Conservation (phyloP, 139 green algal genomes). For the Chloropicon primus region DNA sequence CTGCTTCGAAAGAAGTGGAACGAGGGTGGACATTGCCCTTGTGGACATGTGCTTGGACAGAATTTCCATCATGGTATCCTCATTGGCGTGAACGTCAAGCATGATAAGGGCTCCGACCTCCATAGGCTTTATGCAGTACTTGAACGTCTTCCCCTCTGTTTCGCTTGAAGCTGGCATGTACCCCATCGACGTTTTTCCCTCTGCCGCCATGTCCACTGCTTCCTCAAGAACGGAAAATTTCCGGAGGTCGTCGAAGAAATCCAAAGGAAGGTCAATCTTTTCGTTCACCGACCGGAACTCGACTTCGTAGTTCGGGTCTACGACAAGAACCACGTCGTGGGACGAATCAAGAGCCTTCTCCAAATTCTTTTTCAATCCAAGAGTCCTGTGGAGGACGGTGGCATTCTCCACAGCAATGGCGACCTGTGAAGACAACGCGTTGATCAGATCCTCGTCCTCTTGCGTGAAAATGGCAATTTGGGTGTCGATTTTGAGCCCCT, state of each 20-base stretch:
- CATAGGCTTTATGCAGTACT: neutral
- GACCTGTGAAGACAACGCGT: neutral
- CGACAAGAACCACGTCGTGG: neutral
- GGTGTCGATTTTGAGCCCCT: neutral
- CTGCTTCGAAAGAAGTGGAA: neutral
- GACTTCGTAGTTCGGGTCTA: neutral
- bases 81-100: neutral
- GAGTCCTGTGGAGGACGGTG: neutral
- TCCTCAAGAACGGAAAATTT: neutral
- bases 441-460: neutral
- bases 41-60: neutral
- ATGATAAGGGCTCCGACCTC: neutral
- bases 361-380: neutral
- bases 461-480: neutral
- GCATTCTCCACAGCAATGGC: neutral
- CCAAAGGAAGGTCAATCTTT: neutral
- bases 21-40: neutral
- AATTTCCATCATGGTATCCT: neutral
- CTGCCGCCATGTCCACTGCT: neutral
- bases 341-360: neutral
- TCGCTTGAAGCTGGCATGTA: neutral
- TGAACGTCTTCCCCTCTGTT: neutral
- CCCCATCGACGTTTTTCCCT: neutral
- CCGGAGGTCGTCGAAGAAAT: neutral
- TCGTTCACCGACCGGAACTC: neutral